A percentile compares a stretch with the other conserved stretches of the same genome.
These are phyloP conservation scores for Lentinula lateritia DNA, from an alignment of 768 basidiomycete genomes.

Conservation along the genomic window DNA sequence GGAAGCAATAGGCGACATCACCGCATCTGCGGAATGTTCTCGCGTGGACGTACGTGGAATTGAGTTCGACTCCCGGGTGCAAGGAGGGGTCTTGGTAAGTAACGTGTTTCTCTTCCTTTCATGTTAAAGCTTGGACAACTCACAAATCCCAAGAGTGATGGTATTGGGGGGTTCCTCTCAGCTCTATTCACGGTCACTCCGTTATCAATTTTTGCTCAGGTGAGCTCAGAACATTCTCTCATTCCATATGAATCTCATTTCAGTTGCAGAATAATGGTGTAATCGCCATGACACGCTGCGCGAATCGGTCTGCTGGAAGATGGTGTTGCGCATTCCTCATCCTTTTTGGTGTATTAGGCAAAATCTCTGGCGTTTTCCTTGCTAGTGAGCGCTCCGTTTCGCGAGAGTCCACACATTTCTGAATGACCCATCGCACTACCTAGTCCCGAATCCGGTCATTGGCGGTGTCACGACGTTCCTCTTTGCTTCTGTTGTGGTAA, in stretches of 20 bases:
- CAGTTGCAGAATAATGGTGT: constrained; percentile 64
- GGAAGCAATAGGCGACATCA: constrained; percentile 85
- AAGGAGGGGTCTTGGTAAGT: constrained; percentile 70
- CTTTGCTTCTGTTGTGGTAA: constrained; percentile 65
- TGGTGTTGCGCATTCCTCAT: constrained; percentile 80
- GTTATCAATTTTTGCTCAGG: constrained; percentile 72
- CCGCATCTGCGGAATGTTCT: constrained; percentile 79
- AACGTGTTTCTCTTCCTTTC: neutral
- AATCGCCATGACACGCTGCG: constrained; percentile 81
- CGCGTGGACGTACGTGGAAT: constrained; percentile 65
- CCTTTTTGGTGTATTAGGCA: constrained; percentile 75
- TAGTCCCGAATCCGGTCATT: constrained; percentile 69
- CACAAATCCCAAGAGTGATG: constrained; percentile 55
- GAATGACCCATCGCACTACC: neutral
- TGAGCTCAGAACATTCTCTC: constrained; percentile 5
- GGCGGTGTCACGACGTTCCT: constrained; percentile 88
- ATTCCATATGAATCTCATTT: neutral
- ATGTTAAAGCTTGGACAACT: constrained; percentile 10
- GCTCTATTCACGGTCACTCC: constrained; percentile 80
- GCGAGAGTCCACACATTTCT: neutral
- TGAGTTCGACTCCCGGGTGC: constrained; percentile 77
- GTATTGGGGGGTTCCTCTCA: constrained; percentile 75
- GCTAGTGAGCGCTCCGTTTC: constrained; percentile 32
- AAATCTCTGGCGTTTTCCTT: constrained; percentile 79
- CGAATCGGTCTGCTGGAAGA: constrained; percentile 71